A percentile compares a stretch with the other conserved stretches of the same genome.
Evolutionary conservation across 2,329 filamentous ascomycete species (phyloP).

Genomic region (Seiridium unicorne): DNA sequence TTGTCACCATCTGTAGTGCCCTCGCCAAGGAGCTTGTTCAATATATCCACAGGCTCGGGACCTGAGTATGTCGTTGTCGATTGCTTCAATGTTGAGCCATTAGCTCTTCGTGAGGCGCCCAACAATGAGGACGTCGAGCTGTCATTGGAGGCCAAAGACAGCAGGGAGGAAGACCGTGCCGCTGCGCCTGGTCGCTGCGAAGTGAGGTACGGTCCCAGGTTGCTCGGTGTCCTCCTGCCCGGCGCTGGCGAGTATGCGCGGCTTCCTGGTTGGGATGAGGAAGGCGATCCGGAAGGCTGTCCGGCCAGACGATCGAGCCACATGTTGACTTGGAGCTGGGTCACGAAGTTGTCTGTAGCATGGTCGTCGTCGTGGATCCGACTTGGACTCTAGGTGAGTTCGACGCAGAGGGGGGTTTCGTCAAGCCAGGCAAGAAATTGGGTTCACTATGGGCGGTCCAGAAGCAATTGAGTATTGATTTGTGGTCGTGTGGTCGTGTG

Average conservation of each 20-base stretch:
- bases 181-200: slow-evolving; percentile 65
- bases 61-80: slow-evolving; percentile 50
- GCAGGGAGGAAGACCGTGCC: slow-evolving; percentile 67
- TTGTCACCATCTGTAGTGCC: slow-evolving; percentile 8
- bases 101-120: slow-evolving; percentile 59
- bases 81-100: slow-evolving; percentile 68
- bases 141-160: slow-evolving; percentile 75
- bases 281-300: slow-evolving; percentile 60
- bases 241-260: slow-evolving; percentile 72
- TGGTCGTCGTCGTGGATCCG: not conserved
- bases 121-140: slow-evolving; percentile 74
- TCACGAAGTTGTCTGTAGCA: not conserved
- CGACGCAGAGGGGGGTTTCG: not conserved
- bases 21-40: slow-evolving; percentile 49
- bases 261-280: slow-evolving; percentile 51
- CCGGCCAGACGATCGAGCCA: slow-evolving; percentile 87
- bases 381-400: not conserved
- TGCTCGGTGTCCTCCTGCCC: slow-evolving; percentile 62
- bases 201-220: slow-evolving; percentile 66
- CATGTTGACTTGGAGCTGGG: slow-evolving; percentile 51
- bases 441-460: too few species aligned
- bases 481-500: not conserved
- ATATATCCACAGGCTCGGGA: slow-evolving; percentile 68
- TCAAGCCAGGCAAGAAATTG: not conserved
- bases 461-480: not conserved